Conservation (phyloP, 164 flowering plant genomes). For the Cinnamomum micranthum region DNA sequence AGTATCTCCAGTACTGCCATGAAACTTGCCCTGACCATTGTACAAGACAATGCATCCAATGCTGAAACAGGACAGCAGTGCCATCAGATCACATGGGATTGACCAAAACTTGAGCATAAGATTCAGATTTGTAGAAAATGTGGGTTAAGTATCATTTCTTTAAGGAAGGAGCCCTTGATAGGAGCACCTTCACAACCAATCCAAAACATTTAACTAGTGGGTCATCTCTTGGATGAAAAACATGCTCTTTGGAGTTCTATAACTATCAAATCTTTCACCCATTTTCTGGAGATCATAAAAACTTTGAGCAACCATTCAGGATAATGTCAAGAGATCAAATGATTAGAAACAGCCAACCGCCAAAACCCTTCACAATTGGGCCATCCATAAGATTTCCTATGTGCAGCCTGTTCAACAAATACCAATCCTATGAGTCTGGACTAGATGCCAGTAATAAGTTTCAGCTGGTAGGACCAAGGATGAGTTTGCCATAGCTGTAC, state of each 20-base stretch:
- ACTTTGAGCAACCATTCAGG: too few relatives aligned
- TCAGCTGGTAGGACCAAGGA: too few relatives aligned
- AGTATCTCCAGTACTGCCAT: slow-evolving; percentile 47
- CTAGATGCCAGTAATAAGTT: too few relatives aligned
- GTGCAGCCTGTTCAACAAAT: neutral
- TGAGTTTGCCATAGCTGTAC: too few relatives aligned
- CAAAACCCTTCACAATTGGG: neutral
- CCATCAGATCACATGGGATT: neutral
- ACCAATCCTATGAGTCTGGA: neutral
- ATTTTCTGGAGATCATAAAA: too few relatives aligned
- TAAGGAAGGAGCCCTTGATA: too few relatives aligned
- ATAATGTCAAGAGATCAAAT: neutral
- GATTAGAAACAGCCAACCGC: too few relatives aligned
- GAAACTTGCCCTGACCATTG: slow-evolving; percentile 71
- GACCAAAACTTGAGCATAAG: neutral
- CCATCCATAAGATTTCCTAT: neutral
- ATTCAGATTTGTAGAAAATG: neutral
- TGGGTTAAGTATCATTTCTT: too few relatives aligned
- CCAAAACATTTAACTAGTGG: neutral
- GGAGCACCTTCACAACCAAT: neutral
- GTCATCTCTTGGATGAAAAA: too few relatives aligned
- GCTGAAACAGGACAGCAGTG: slow-evolving; percentile 31
- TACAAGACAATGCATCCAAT: slow-evolving; percentile 72
- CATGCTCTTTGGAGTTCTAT: neutral
- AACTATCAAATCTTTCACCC: neutral